Conservation (phyloP, 1,284 basidiomycete species). For the Boletus semigastroideus region DNA sequence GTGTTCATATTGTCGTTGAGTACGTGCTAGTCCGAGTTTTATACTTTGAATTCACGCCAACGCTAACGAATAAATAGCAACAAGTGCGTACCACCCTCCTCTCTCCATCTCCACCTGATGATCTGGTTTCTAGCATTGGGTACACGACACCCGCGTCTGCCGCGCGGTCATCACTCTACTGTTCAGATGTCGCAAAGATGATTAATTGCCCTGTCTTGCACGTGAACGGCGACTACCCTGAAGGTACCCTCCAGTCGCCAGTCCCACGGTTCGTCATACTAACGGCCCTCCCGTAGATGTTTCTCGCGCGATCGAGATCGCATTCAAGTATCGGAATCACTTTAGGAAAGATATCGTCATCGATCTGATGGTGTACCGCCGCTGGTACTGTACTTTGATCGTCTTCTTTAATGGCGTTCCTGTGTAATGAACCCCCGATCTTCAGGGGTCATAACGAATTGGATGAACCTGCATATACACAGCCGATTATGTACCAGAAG, state of each 20-base stretch:
- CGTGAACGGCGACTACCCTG: constrained; percentile 88
- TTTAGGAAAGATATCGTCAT: constrained; percentile 89
- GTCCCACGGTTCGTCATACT: not conserved
- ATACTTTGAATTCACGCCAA: constrained; percentile 63
- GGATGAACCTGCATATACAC: constrained; percentile 88
- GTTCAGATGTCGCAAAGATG: constrained; percentile 88
- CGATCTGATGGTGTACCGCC: constrained; percentile 84
- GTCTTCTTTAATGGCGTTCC: not conserved
- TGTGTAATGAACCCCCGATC: not conserved
- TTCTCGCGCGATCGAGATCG: constrained; percentile 72
- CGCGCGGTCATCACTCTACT: constrained; percentile 83
- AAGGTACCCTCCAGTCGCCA: constrained; percentile 51
- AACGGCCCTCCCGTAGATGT: constrained; percentile 53
- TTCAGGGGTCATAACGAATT: constrained; percentile 84
- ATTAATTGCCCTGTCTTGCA: constrained; percentile 88
- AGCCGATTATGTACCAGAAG: constrained; percentile 86
- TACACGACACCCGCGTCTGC: constrained; percentile 86
- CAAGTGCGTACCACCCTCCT: constrained; percentile 40
- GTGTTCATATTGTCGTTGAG: constrained; percentile 90
- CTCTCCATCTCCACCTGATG: not conserved
- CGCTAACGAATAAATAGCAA: constrained; percentile 40
- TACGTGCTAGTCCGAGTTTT: constrained; percentile 39
- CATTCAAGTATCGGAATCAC: constrained; percentile 80
- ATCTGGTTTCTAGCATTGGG: constrained; percentile 60
- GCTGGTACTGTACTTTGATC: constrained; percentile 74